Conservation (phyloP, 2,329 filamentous ascomycete genomes). For the Geoglossum cookeanum region DNA sequence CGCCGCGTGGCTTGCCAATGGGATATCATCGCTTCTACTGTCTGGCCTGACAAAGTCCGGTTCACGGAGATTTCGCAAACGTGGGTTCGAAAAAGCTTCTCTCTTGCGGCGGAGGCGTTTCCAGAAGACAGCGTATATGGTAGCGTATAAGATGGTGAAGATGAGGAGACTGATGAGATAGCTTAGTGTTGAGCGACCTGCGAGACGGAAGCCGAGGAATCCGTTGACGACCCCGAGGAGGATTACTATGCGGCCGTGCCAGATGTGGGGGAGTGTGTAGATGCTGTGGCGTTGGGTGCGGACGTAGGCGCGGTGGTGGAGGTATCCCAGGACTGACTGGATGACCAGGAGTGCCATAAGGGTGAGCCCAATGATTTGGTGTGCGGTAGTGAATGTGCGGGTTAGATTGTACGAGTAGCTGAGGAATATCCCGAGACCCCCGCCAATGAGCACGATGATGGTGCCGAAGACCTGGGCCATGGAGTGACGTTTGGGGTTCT, state of each 20-base stretch:
- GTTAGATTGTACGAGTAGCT: constrained; percentile 37
- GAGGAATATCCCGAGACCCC: constrained; percentile 31
- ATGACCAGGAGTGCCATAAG: constrained; percentile 32
- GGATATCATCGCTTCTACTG: neutral
- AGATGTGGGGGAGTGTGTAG: constrained; percentile 39
- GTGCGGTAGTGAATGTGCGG: constrained; percentile 31
- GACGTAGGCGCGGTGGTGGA: constrained; percentile 37
- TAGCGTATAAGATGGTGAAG: neutral
- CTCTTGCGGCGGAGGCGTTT: neutral
- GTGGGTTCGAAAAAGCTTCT: neutral
- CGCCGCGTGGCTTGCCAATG: neutral
- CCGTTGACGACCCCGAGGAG: constrained; percentile 43
- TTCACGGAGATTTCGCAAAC: neutral
- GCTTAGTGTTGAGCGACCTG: neutral
- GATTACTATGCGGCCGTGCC: constrained; percentile 40
- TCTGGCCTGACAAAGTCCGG: neutral
- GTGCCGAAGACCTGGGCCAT: constrained; percentile 32
- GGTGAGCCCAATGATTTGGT: constrained; percentile 41
- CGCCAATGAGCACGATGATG: constrained; percentile 29
- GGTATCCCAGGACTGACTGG: constrained; percentile 37
- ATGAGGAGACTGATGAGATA: neutral
- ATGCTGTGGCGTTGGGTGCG: constrained; percentile 28
- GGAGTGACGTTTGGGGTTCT: constrained; percentile 35
- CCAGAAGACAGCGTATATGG: neutral
- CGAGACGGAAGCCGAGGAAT: constrained; percentile 13